These are phyloP conservation scores for Zanthoxylum bungeanum DNA, from an alignment of 345 rosid species.

Conservation along the genomic window DNA sequence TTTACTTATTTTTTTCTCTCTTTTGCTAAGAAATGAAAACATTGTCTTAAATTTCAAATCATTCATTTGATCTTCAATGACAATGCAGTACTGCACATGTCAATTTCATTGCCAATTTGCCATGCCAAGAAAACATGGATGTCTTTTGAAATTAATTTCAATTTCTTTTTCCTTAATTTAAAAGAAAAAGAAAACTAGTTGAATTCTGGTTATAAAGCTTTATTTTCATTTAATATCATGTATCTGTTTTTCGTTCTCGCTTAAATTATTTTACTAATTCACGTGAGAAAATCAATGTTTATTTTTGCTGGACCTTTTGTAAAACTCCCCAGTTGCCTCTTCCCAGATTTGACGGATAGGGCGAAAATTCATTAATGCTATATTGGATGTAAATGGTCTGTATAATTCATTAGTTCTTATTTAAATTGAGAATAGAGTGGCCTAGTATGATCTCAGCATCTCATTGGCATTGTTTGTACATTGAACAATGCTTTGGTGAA, in stretches of 20 bases:
- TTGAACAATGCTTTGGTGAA: neutral
- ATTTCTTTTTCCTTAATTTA: neutral
- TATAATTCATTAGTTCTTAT: neutral
- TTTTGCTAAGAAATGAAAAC: neutral
- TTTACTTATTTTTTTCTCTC: neutral
- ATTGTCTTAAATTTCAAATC: neutral
- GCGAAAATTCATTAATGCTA: neutral
- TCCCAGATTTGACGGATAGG: neutral
- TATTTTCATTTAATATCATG: neutral
- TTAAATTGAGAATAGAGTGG: conserved; percentile 9
- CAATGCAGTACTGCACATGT: neutral
- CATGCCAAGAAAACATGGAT: neutral
- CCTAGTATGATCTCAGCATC: neutral
- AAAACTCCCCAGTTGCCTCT: neutral
- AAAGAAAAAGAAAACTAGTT: neutral
- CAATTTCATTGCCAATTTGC: neutral
- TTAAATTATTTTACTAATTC: neutral
- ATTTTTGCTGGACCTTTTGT: neutral
- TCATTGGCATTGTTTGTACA: neutral
- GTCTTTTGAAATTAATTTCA: neutral
- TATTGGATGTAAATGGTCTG: neutral
- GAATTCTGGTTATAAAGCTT: neutral
- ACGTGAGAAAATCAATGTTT: neutral
- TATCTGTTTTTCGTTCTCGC: neutral
- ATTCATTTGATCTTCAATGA: neutral